Base-by-base conservation (phyloP, 345 rosid genomes). In the Linum usitatissimum region DNA sequence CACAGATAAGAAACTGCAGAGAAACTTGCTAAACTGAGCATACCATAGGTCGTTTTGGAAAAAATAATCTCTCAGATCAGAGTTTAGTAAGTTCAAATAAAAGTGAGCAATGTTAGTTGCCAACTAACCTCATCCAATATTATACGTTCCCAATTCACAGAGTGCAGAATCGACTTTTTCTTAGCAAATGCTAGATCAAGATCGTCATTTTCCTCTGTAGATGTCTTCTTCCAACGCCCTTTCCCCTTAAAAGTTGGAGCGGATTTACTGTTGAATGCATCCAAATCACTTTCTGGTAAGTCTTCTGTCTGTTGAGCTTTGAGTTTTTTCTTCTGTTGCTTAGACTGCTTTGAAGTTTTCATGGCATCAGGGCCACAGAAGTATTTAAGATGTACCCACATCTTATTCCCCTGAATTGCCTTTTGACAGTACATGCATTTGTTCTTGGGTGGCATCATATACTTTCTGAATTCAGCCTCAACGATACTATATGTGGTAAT, bases 41-140 rank as follows among this genome's bases (percentile, higher is more conserved):
- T 31, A 63, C 5, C 15, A 30, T 3, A 62, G 28, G 28, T 23
- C 2, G 17, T 0, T 2, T 21, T 1, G 48, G 42, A 30, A 9
- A 3, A 13, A 18, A 39, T 40, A n/a, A 30, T 57, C 58, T 56
- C 57, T 55, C 55, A 23, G 0, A 56, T 18, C 6, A 53, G 8
- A 38, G 20, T 20, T 20, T 6, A 57, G 60, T 20, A 55, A 30
- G 60, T 55, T 2, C 38, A 20, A 64, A 56, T 55, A 2, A 58
- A 57, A 28, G 57, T 45, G 23, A 19, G 48, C 30, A 63, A 40
- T 30, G 9, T 23, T 21, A 57, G 3, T 7, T 55, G 55, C 53
- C 67, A 30, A 68, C 84, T 65, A 20, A 93, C 99, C 91, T 93
- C 99, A 68, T 93, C 97, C 79, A 93, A 74, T 67, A 92, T 87